Base-by-base conservation (phyloP, 2,329 filamentous ascomycete species). In the Trichoderma polysporum region DNA sequence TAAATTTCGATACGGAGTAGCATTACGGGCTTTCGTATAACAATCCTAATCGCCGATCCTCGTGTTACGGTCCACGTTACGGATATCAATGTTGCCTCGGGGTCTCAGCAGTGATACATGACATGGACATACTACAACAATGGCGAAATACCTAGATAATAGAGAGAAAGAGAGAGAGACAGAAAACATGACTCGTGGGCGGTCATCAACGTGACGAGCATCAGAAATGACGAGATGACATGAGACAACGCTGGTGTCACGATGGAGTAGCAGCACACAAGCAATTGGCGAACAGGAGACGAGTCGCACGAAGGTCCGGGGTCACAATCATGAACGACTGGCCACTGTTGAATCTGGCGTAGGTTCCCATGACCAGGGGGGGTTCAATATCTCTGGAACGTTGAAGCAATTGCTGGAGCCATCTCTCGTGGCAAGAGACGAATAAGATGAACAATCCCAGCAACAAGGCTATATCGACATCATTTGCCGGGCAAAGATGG, bases 51-150 rank as follows among this genome's bases (percentile, higher is more conserved):
- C 27, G 35, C 27, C 19, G 50, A 47, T 15, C 15, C 37, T 15
- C 27, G 50, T 25, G 60, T 56, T 47, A 56, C 60, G 50, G 50
- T 47, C 19, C 37, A 53, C 60, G 27, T 56, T 56, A 22, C 50
- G 50, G 37, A 64, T 25, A 25, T 56, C 50, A 64, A 64, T 54
- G 60, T 64, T 64, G 60, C 60, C 29, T 64, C 37, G 15, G 12
- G 5, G 35, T 27, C 37, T 35, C 37, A 33, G 27, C 35, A 19
- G 54, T 31, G 50, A 35, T 39, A 33, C 60, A 63, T 54, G 60
- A 10, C 33, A 50, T 35, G 58, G 31, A 7, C 39, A 47, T 29
- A n/a, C 25, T 29, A 47, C 25, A 17, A 33, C 39, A 17, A 50
- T 19, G 50, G 50, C n/a, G n/a, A 35, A 52, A n/a, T 31, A 31